Conservation (phyloP, 2,329 filamentous ascomycete species). For the Escovopsis sp. region DNA sequence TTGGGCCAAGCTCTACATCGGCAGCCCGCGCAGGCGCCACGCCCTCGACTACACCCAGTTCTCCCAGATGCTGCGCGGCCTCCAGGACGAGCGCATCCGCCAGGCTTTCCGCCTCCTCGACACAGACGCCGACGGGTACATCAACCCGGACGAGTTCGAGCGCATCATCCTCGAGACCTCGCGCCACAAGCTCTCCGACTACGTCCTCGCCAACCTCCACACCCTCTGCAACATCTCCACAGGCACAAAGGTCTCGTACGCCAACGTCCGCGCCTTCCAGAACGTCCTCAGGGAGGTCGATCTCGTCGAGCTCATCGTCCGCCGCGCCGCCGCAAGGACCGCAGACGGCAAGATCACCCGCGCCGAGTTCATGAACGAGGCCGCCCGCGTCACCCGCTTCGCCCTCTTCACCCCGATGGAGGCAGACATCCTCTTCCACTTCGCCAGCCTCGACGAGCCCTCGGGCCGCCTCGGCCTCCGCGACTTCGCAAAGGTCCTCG, state of each 20-base stretch:
- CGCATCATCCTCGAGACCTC: slow-evolving; percentile 90
- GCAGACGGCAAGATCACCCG: slow-evolving; percentile 85
- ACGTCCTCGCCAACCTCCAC: slow-evolving; percentile 78
- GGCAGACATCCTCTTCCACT: slow-evolving; percentile 96
- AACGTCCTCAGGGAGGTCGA: slow-evolving; percentile 98
- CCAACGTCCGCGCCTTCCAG: slow-evolving; percentile 93
- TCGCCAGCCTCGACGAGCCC: slow-evolving; percentile 81
- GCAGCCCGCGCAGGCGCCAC: slow-evolving; percentile 74
- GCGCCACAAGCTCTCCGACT: slow-evolving; percentile 92
- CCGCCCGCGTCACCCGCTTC: slow-evolving; percentile 79
- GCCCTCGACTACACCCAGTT: slow-evolving; percentile 93
- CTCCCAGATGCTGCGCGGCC: slow-evolving; percentile 89
- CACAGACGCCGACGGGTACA: slow-evolving; percentile 83
- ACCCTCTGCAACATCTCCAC: slow-evolving; percentile 90
- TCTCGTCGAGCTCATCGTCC: slow-evolving; percentile 82
- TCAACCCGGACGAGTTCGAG: slow-evolving; percentile 90
- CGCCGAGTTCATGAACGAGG: slow-evolving; percentile 88
- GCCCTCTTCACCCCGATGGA: slow-evolving; percentile 97
- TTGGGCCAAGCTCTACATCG: slow-evolving; percentile 91
- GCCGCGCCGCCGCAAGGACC: slow-evolving; percentile 72
- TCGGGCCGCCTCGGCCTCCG: slow-evolving; percentile 67
- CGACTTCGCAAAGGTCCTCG: slow-evolving; percentile 91
- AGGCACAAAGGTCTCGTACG: slow-evolving; percentile 89
- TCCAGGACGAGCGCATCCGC: slow-evolving; percentile 89
- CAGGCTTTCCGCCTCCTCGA: slow-evolving; percentile 92